Percentiles rank a stretch among this genome's conserved stretches.
These are phyloP conservation scores for Dryas octopetala DNA, from an alignment of 306 rosid genomes.

Conservation along the genomic window DNA sequence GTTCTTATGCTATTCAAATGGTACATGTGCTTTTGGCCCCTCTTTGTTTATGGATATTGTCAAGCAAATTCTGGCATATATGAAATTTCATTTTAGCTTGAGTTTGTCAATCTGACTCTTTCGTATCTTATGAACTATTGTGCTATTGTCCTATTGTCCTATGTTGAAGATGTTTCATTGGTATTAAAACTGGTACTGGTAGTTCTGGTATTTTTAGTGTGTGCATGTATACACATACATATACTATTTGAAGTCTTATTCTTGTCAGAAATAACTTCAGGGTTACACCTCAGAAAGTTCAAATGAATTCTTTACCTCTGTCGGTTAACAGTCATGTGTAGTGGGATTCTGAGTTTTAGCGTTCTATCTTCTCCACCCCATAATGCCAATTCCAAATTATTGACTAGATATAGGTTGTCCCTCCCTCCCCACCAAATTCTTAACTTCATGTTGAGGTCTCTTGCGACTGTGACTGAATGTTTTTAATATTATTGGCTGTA, in stretches of 20 bases:
- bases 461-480: too few relatives aligned
- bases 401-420: too few relatives aligned
- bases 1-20: neutral
- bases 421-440: too few relatives aligned
- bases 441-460: too few relatives aligned
- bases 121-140: neutral
- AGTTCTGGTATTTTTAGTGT: neutral
- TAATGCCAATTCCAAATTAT: neutral
- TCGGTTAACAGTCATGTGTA: neutral
- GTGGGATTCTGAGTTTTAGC: neutral
- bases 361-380: neutral
- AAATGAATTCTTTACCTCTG: neutral
- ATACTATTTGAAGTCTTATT: too few relatives aligned
- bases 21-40: neutral
- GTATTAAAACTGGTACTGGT: neutral
- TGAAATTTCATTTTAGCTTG: neutral
- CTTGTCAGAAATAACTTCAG: neutral
- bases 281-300: neutral
- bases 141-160: neutral
- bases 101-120: neutral
- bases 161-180: neutral
- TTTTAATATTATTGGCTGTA: too few relatives aligned
- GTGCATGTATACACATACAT: neutral
- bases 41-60: neutral
- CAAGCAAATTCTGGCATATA: neutral